These are phyloP conservation scores for Corchorus olitorius DNA, from an alignment of 345 rosid genomes.

Conservation along the genomic window DNA sequence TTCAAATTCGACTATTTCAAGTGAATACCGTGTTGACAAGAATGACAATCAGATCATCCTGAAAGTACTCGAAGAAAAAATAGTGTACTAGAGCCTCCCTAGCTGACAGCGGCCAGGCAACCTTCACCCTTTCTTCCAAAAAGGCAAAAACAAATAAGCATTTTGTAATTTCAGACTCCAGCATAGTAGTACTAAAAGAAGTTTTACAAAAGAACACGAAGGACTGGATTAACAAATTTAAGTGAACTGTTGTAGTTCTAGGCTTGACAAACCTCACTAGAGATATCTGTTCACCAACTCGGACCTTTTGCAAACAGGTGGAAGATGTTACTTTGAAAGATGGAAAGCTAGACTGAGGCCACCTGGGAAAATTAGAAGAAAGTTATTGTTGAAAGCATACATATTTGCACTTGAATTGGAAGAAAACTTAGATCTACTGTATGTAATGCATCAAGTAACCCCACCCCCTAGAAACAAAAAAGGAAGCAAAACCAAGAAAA, in stretches of 20 bases:
- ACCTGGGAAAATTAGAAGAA: slow-evolving; percentile 48
- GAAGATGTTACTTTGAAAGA: slow-evolving; percentile 55
- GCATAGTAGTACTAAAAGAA: no score
- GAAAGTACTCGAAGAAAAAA: slow-evolving; percentile 63
- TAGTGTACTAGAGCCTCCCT: slow-evolving; percentile 83
- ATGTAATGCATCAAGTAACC: no score
- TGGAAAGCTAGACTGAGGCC: slow-evolving; percentile 84
- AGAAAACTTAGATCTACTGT: no score
- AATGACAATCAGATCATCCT: slow-evolving; percentile 68
- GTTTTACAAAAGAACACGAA: background rate
- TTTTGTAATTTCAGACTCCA: slow-evolving; percentile 16
- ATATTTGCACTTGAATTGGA: no score
- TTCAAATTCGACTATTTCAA: slow-evolving; percentile 17
- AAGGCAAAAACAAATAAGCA: slow-evolving; percentile 39
- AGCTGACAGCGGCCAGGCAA: slow-evolving; percentile 81
- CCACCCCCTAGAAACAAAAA: no score
- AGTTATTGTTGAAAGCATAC: background rate
- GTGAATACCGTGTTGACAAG: slow-evolving; percentile 68
- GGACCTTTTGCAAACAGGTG: slow-evolving; percentile 60
- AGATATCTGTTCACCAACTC: slow-evolving; percentile 72
- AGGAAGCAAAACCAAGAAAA: no score
- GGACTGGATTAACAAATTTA: slow-evolving; percentile 9
- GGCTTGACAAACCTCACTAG: slow-evolving; percentile 64
- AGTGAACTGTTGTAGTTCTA: slow-evolving; percentile 15
- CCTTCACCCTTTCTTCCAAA: slow-evolving; percentile 90